Percentiles rank a stretch among this genome's conserved stretches.
phyloP scores from a whole-genome alignment of 2,329 filamentous ascomycete genomes.

The Gnomoniopsis smithogilvyi region DNA sequence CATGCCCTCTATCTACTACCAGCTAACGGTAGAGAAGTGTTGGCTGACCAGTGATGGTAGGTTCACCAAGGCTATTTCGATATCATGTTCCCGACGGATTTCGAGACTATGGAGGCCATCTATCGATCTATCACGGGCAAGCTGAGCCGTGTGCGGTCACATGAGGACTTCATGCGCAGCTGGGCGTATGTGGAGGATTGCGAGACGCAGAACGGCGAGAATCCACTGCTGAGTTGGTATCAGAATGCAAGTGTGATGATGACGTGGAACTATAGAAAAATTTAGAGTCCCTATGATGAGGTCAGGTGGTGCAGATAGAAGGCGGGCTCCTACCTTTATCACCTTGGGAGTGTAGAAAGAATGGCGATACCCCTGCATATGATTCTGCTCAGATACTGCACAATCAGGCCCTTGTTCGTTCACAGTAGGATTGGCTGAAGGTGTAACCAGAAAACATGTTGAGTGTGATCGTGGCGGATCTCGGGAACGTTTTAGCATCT shows the following conservation, averaged over 20 bases:
- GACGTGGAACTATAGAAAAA: conserved; percentile 41
- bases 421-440: too few relatives aligned
- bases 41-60: conserved; percentile 37
- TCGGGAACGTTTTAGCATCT: too few relatives aligned
- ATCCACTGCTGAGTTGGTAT: conserved; percentile 89
- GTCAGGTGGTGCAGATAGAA: neutral
- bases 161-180: conserved; percentile 84
- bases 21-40: too few relatives aligned
- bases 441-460: too few relatives aligned
- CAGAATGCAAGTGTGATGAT: conserved; percentile 92
- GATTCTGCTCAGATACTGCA: neutral
- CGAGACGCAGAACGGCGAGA: conserved; percentile 84
- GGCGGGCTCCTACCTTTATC: too few relatives aligned
- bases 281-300: neutral
- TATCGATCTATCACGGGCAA: conserved; percentile 93
- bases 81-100: conserved; percentile 97
- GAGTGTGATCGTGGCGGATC: too few relatives aligned
- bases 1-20: neutral
- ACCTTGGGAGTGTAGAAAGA: neutral
- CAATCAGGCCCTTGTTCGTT: too few relatives aligned
- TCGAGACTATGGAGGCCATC: conserved; percentile 83
- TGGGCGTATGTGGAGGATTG: conserved; percentile 94
- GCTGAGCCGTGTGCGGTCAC: conserved; percentile 77
- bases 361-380: neutral
- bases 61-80: conserved; percentile 99